phyloP scores from a whole-genome alignment of 768 basidiomycete species.

The Cyathus striatus region DNA sequence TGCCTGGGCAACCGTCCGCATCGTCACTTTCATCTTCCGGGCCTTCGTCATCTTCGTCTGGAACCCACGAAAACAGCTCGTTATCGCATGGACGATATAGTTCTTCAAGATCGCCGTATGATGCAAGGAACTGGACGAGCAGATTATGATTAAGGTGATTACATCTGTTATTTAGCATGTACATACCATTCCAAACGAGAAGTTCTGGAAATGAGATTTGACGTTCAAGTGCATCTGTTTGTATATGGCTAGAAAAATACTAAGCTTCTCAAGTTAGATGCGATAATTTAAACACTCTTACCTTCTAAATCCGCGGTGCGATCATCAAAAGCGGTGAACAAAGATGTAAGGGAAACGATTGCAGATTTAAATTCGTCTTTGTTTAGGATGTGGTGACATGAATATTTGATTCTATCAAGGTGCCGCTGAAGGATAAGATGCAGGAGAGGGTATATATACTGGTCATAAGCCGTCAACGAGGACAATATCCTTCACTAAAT shows the following conservation, averaged over 20 bases:
- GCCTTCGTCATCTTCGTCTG: slow-evolving; percentile 8
- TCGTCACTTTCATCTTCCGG: too few relatives aligned
- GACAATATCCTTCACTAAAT: not conserved
- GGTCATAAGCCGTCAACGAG: not conserved
- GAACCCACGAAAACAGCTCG: slow-evolving; percentile 18
- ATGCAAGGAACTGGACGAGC: slow-evolving; percentile 21
- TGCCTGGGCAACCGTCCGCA: slow-evolving; percentile 10
- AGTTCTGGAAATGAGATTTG: slow-evolving; percentile 24
- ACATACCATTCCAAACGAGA: slow-evolving; percentile 32
- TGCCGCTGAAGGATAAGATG: slow-evolving; percentile 29
- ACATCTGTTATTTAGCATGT: not conserved
- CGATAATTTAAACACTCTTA: slow-evolving; percentile 2
- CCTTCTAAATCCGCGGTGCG: slow-evolving; percentile 28
- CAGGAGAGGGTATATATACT: slow-evolving; percentile 30
- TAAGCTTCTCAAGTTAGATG: not conserved
- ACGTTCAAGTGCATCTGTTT: slow-evolving; percentile 29
- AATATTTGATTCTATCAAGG: slow-evolving; percentile 22
- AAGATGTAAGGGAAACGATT: slow-evolving; percentile 24
- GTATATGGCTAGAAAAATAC: slow-evolving; percentile 20
- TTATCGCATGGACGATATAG: slow-evolving; percentile 24
- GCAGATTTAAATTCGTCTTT: slow-evolving; percentile 22
- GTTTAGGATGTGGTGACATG: slow-evolving; percentile 28
- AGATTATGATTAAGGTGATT: not conserved
- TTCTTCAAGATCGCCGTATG: slow-evolving; percentile 25
- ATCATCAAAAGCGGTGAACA: slow-evolving; percentile 22